A percentile compares a stretch with the other conserved stretches of the same genome.
phyloP scores from a whole-genome alignment of 1,284 basidiomycete species.

The Butyriboletus appendiculatus region DNA sequence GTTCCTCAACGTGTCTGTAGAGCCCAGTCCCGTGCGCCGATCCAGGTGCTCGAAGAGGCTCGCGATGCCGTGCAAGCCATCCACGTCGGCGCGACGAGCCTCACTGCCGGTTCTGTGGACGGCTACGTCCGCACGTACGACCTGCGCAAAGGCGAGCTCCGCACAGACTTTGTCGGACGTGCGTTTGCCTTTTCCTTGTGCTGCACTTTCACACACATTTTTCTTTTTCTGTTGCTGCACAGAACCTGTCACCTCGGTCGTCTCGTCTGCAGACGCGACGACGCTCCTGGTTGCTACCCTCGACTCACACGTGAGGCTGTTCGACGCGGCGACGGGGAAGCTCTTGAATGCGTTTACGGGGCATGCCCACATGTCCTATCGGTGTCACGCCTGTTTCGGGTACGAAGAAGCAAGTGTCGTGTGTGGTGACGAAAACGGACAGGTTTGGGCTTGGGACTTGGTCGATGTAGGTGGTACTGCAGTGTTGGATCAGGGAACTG shows the following conservation, averaged over 20 bases:
- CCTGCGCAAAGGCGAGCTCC: slow-evolving; percentile 86
- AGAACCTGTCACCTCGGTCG: slow-evolving; percentile 87
- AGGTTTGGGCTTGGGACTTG: slow-evolving; percentile 91
- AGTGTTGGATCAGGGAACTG: background rate
- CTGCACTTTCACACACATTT: background rate
- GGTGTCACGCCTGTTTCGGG: slow-evolving; percentile 83
- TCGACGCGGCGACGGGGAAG: slow-evolving; percentile 84
- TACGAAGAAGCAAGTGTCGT: slow-evolving; percentile 81
- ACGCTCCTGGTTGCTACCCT: slow-evolving; percentile 83
- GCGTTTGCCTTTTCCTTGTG: slow-evolving; percentile 10
- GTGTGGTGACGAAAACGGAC: slow-evolving; percentile 88
- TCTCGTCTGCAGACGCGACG: slow-evolving; percentile 72
- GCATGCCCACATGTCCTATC: slow-evolving; percentile 73
- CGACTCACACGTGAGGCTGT: slow-evolving; percentile 82
- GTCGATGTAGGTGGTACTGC: slow-evolving; percentile 68
- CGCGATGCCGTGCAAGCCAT: slow-evolving; percentile 88
- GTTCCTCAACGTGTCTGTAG: slow-evolving; percentile 40
- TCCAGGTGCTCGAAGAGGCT: slow-evolving; percentile 92
- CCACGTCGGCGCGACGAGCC: slow-evolving; percentile 59
- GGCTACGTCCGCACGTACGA: slow-evolving; percentile 93
- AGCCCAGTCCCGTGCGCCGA: slow-evolving; percentile 76
- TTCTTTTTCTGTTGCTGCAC: background rate
- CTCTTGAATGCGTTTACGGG: slow-evolving; percentile 86
- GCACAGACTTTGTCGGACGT: slow-evolving; percentile 90
- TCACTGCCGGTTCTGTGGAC: slow-evolving; percentile 87